Evolutionary conservation across 768 basidiomycete species (phyloP).

Genomic region (Clavulina sp.): DNA sequence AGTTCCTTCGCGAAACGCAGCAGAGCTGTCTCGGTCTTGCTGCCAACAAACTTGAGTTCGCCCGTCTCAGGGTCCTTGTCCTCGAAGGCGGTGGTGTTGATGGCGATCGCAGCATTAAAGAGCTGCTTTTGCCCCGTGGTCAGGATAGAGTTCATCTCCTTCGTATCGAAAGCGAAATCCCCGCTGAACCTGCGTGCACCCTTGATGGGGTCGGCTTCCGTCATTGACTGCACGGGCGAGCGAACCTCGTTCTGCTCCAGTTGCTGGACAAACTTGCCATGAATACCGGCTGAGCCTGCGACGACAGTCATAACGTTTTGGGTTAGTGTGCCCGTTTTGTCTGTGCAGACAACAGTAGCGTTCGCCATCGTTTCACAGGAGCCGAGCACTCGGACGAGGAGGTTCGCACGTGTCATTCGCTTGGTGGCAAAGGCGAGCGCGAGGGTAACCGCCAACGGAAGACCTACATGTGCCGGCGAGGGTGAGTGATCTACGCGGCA

Average conservation of each 20-base stretch:
- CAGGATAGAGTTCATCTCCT: slow-evolving; percentile 45
- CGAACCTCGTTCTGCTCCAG: slow-evolving; percentile 55
- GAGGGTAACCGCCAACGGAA: slow-evolving; percentile 90
- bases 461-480: slow-evolving; percentile 28
- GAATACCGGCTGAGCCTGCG: slow-evolving; percentile 84
- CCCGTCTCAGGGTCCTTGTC: slow-evolving; percentile 47
- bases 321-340: slow-evolving; percentile 94
- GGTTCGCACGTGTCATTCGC: slow-evolving; percentile 91
- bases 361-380: slow-evolving; percentile 99
- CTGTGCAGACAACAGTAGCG: slow-evolving; percentile 86
- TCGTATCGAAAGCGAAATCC: slow-evolving; percentile 81
- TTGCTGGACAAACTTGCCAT: slow-evolving; percentile 79
- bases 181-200: slow-evolving; percentile 27
- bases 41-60: slow-evolving; percentile 56
- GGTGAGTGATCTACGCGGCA: background rate
- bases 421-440: slow-evolving; percentile 95
- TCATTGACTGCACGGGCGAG: slow-evolving; percentile 32
- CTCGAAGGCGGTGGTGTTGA: slow-evolving; percentile 94
- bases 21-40: slow-evolving; percentile 90
- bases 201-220: background rate
- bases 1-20: slow-evolving; percentile 70
- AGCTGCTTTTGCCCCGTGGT: slow-evolving; percentile 41
- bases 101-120: slow-evolving; percentile 70
- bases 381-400: slow-evolving; percentile 87
- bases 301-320: slow-evolving; percentile 93